Percentiles rank a stretch among this genome's conserved stretches.
These are phyloP conservation scores for Volvariella surrecta DNA, from an alignment of 1,284 basidiomycete genomes.

Conservation along the genomic window DNA sequence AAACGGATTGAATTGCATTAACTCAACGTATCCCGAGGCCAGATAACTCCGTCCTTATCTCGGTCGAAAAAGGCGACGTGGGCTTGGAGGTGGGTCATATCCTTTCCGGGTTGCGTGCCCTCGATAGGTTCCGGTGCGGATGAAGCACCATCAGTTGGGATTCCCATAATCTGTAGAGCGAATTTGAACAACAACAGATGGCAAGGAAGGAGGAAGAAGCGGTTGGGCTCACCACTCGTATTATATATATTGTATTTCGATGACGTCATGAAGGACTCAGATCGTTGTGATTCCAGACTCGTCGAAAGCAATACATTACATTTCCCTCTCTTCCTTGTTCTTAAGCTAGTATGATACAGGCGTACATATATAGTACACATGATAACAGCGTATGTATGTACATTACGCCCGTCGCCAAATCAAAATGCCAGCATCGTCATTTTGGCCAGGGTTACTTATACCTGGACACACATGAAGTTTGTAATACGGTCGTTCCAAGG, in stretches of 20 bases:
- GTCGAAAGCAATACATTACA: neutral
- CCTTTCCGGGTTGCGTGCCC: slow-evolving; percentile 16
- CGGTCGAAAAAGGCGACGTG: slow-evolving; percentile 43
- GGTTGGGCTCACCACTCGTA: slow-evolving; percentile 1
- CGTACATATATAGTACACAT: too few species aligned
- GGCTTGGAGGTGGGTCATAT: slow-evolving; percentile 30
- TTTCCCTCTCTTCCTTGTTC: neutral
- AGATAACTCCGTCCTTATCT: slow-evolving; percentile 43
- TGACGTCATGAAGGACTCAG: neutral
- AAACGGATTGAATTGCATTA: neutral
- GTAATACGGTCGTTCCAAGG: too few species aligned
- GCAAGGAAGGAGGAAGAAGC: neutral
- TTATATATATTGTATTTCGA: neutral
- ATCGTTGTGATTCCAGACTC: neutral
- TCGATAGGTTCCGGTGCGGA: slow-evolving; percentile 17
- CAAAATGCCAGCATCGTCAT: too few species aligned
- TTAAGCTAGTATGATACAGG: neutral
- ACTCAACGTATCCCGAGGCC: slow-evolving; percentile 39
- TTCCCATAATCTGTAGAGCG: slow-evolving; percentile 2
- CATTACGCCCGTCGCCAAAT: too few species aligned
- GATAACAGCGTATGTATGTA: too few species aligned
- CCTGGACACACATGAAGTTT: too few species aligned
- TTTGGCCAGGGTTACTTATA: too few species aligned
- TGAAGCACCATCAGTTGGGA: slow-evolving; percentile 15
- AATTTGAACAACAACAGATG: neutral